Conservation (phyloP, 2,329 filamentous ascomycete species). For the Ambrosiella xylebori region DNA sequence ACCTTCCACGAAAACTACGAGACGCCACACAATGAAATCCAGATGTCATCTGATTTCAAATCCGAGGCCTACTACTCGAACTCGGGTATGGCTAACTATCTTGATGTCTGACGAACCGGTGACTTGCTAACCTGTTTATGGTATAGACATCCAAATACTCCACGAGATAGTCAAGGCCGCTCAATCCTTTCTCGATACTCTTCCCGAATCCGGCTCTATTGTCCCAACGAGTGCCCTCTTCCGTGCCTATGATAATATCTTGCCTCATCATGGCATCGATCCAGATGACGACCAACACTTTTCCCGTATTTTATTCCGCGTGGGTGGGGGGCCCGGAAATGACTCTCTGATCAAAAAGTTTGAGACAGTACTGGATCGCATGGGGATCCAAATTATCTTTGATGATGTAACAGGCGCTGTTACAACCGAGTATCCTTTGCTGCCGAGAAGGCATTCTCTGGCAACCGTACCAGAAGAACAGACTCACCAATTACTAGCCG, state of each 20-base stretch:
- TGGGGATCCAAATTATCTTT: slow-evolving; percentile 57
- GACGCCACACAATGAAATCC: slow-evolving; percentile 6
- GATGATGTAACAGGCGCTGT: slow-evolving; percentile 17
- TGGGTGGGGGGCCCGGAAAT: slow-evolving; percentile 47
- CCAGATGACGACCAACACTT: slow-evolving; percentile 60
- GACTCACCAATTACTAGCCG: slow-evolving; percentile 8
- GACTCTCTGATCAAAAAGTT: slow-evolving; percentile 51
- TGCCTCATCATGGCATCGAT: slow-evolving; percentile 52
- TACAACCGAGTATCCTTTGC: slow-evolving; percentile 10
- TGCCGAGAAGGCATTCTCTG: slow-evolving; percentile 7
- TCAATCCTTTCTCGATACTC: slow-evolving; percentile 40
- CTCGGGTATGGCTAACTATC: slow-evolving; percentile 28
- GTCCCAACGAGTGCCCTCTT: slow-evolving; percentile 65
- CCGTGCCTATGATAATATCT: slow-evolving; percentile 58
- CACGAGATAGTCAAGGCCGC: slow-evolving; percentile 60
- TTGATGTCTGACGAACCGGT: background rate
- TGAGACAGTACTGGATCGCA: slow-evolving; percentile 44
- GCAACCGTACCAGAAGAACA: slow-evolving; percentile 11
- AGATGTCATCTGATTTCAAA: slow-evolving; percentile 14
- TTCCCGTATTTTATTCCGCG: slow-evolving; percentile 60
- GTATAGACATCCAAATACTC: slow-evolving; percentile 57
- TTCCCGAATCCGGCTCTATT: slow-evolving; percentile 38
- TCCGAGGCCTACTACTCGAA: slow-evolving; percentile 38
- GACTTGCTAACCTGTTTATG: background rate
- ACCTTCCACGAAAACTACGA: background rate